Conservation (phyloP, 495 filamentous ascomycete species). For the Penicillium soppii region DNA sequence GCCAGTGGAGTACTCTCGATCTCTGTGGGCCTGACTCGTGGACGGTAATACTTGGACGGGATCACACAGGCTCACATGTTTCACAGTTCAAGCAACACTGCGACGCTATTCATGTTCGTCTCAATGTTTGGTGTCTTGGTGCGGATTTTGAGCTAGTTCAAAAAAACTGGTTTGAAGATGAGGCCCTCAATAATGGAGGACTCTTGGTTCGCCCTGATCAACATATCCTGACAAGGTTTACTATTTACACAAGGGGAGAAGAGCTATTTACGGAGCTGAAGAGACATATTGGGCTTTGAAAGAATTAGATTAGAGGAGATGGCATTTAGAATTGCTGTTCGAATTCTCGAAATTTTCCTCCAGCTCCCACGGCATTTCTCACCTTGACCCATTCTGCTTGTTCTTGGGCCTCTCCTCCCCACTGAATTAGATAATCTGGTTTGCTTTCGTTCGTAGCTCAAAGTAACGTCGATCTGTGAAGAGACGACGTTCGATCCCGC, state of each 20-base stretch:
- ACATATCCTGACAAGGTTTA: slow-evolving; percentile 1
- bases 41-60: slow-evolving; percentile 12
- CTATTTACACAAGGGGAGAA: not conserved
- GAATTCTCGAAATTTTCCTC: too few species aligned
- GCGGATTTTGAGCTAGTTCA: not conserved
- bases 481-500: too few species aligned
- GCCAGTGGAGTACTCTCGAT: slow-evolving; percentile 27
- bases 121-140: slow-evolving; percentile 7
- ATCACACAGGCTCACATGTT: not conserved
- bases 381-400: too few species aligned
- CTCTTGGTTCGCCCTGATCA: slow-evolving; percentile 11
- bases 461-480: too few species aligned
- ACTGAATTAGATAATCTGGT: too few species aligned
- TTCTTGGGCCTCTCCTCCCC: too few species aligned
- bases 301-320: too few species aligned
- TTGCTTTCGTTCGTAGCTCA: too few species aligned
- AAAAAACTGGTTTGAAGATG: slow-evolving; percentile 3
- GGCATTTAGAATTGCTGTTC: too few species aligned
- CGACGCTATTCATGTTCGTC: not conserved
- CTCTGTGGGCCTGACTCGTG: slow-evolving; percentile 22
- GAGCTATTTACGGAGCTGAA: not conserved
- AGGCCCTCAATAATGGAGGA: not conserved
- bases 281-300: slow-evolving; percentile 1
- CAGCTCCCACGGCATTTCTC: too few species aligned
- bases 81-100: not conserved